phyloP scores from a whole-genome alignment of 305 asterid species.

The Galium porrigens region DNA sequence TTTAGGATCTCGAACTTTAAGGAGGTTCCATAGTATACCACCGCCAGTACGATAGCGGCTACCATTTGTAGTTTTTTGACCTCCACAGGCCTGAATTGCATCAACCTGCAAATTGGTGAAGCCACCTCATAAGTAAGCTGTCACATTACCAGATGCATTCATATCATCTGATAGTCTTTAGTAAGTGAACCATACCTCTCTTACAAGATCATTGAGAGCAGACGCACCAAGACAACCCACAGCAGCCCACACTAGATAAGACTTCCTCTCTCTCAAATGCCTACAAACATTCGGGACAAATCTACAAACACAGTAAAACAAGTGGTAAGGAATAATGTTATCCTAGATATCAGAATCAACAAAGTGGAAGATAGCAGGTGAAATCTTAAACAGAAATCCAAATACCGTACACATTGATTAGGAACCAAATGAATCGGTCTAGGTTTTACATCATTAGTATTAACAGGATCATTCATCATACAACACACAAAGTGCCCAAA shows the following conservation, averaged over 20 bases:
- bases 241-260: constrained; percentile 73
- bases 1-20: constrained; percentile 74
- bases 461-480: too few relatives aligned
- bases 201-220: constrained; percentile 70
- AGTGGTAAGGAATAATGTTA: not conserved
- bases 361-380: not conserved
- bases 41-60: constrained; percentile 56
- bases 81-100: constrained; percentile 85
- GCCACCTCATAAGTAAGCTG: not conserved
- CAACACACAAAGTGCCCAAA: too few relatives aligned
- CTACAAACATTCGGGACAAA: constrained; percentile 56
- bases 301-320: constrained; percentile 22
- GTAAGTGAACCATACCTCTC: constrained; percentile 41
- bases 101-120: constrained; percentile 47
- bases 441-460: too few relatives aligned
- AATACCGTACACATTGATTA: constrained; percentile 1
- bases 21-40: constrained; percentile 76
- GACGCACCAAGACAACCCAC: constrained; percentile 72
- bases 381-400: not conserved
- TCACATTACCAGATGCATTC: not conserved
- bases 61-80: constrained; percentile 68
- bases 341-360: not conserved
- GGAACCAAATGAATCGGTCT: too few relatives aligned
- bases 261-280: constrained; percentile 62
- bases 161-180: constrained; percentile 1